Conservation (phyloP, 192 early-diverging fungal genomes). For the Coemansia nantahalensis region DNA sequence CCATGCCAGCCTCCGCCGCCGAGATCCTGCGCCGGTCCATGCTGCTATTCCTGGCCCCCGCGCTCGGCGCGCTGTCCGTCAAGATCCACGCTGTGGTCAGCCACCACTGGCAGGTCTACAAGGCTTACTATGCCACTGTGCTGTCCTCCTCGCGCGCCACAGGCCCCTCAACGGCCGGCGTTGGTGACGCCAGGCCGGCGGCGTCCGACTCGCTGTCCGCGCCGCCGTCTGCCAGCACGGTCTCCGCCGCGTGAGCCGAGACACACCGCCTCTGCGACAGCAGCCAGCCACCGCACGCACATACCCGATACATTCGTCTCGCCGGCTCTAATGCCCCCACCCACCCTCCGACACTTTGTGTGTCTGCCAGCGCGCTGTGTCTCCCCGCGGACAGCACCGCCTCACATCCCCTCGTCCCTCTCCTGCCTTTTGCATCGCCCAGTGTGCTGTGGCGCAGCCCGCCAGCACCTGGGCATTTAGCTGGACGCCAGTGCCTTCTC, state of each 20-base stretch:
- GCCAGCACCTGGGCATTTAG: too few relatives aligned
- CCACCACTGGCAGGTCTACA: conserved; percentile 53
- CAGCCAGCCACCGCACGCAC: background rate
- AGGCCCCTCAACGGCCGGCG: conserved; percentile 2
- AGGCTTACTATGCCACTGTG: conserved; percentile 33
- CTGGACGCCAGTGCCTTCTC: too few relatives aligned
- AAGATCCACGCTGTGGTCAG: conserved; percentile 29
- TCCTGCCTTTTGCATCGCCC: too few relatives aligned
- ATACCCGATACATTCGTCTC: conserved; percentile 1
- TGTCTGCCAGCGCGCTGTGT: too few relatives aligned
- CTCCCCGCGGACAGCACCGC: too few relatives aligned
- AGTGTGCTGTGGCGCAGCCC: too few relatives aligned
- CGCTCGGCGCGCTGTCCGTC: conserved; percentile 19
- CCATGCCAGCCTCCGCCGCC: conserved; percentile 21
- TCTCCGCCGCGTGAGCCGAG: background rate
- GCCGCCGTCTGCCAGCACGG: conserved; percentile 13
- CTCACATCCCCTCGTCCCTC: too few relatives aligned
- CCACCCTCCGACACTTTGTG: too few relatives aligned
- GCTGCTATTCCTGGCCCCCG: conserved; percentile 36
- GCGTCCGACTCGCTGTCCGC: background rate
- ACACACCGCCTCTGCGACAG: background rate
- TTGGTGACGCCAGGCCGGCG: background rate
- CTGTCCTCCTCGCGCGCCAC: conserved; percentile 2
- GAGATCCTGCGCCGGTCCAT: conserved; percentile 31
- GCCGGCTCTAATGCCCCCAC: too few relatives aligned